Evolutionary conservation across 2,329 filamentous ascomycete genomes (phyloP).

Genomic region (Fusarium sambucinum): DNA sequence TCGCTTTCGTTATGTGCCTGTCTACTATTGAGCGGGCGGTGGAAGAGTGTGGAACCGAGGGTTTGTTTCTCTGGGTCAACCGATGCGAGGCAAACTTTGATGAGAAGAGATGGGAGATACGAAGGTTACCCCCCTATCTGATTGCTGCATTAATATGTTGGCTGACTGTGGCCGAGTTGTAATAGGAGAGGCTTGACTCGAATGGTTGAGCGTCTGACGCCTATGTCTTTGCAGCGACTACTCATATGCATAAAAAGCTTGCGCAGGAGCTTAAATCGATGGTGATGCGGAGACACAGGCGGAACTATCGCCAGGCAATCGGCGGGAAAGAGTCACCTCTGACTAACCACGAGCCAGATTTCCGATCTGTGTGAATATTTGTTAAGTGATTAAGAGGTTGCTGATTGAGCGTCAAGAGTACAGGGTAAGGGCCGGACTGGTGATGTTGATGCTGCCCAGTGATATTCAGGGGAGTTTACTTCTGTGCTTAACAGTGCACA

Average conservation of each 20-base stretch:
- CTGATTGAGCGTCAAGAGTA: constrained; percentile 6
- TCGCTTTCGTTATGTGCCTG: constrained; percentile 11
- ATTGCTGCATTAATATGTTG: constrained; percentile 10
- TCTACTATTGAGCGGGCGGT: constrained; percentile 25
- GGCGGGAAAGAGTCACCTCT: not conserved
- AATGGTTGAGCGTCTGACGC: constrained; percentile 15
- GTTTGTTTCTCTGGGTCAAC: constrained; percentile 48
- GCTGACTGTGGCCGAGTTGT: constrained; percentile 4
- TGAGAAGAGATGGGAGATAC: constrained; percentile 16
- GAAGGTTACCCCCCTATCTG: constrained; percentile 18
- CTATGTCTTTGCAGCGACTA: constrained; percentile 16
- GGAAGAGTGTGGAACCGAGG: constrained; percentile 44
- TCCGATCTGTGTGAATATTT: not conserved
- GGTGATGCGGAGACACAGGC: constrained; percentile 20
- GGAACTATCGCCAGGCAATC: not conserved
- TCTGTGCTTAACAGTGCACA: not conserved
- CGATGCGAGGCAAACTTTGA: constrained; percentile 47
- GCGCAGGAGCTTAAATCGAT: constrained; percentile 19
- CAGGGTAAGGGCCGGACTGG: constrained; percentile 25
- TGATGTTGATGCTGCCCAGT: not conserved
- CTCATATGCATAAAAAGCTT: constrained; percentile 25
- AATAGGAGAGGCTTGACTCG: constrained; percentile 19
- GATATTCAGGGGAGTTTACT: not conserved
- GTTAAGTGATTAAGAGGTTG: not conserved
- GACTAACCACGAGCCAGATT: not conserved